These are phyloP conservation scores for Aspergillus pseudonomiae DNA, from an alignment of 2,329 filamentous ascomycete species.

Conservation along the genomic window DNA sequence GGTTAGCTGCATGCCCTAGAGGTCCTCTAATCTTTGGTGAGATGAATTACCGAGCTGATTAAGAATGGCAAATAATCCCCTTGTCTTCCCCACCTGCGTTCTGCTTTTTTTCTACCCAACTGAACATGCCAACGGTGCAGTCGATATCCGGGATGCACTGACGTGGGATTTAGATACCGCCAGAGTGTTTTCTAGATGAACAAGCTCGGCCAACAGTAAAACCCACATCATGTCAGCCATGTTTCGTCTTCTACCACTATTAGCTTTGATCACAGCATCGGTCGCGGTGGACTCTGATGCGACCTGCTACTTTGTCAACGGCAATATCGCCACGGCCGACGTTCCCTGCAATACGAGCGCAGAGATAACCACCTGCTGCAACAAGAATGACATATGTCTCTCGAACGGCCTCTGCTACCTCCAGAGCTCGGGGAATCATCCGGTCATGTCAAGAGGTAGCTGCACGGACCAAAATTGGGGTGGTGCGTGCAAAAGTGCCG, in stretches of 20 bases:
- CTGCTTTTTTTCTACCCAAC: neutral
- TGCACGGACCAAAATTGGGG: slow-evolving; percentile 22
- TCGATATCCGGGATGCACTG: neutral
- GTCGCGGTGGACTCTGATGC: neutral
- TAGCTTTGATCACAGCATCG: neutral
- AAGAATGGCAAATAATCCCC: neutral
- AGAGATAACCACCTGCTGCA: slow-evolving; percentile 15
- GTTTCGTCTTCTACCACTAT: neutral
- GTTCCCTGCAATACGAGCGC: neutral
- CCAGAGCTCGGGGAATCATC: slow-evolving; percentile 11
- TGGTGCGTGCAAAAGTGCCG: slow-evolving; percentile 7
- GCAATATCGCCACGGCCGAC: neutral
- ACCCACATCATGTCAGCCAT: neutral
- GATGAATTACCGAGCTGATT: neutral
- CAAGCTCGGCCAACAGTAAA: neutral
- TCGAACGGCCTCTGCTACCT: slow-evolving; percentile 24
- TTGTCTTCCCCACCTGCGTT: neutral
- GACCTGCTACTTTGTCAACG: slow-evolving; percentile 7
- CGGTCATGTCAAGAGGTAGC: slow-evolving; percentile 18
- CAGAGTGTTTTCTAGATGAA: neutral
- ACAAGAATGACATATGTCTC: slow-evolving; percentile 20
- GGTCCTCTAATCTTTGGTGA: neutral
- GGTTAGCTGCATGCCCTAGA: neutral
- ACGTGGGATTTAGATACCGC: neutral
- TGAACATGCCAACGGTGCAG: neutral